These are phyloP conservation scores for Nidularia pulvinata DNA, from an alignment of 768 basidiomycete genomes.

Conservation along the genomic window DNA sequence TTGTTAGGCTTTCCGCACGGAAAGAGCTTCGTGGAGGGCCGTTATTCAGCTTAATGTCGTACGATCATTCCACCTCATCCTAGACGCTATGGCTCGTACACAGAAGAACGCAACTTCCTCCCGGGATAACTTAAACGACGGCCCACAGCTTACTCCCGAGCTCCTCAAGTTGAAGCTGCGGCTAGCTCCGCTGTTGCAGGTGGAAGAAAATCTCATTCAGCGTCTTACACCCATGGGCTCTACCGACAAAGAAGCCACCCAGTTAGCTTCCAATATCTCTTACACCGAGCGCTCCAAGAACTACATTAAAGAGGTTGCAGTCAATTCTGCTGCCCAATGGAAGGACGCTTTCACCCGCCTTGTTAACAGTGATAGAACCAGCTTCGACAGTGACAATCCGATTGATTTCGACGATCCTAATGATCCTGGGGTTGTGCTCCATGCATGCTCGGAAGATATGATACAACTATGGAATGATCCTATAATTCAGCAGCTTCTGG, in stretches of 20 bases:
- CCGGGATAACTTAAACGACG: slow-evolving; percentile 20
- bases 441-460: slow-evolving; percentile 67
- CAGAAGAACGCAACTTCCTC: slow-evolving; percentile 15
- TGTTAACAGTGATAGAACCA: slow-evolving; percentile 17
- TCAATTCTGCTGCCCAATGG: slow-evolving; percentile 53
- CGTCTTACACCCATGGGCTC: slow-evolving; percentile 50
- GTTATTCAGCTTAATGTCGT: slow-evolving; percentile 75
- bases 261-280: slow-evolving; percentile 14
- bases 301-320: slow-evolving; percentile 43
- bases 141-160: slow-evolving; percentile 36
- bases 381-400: slow-evolving; percentile 24
- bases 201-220: slow-evolving; percentile 60
- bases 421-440: slow-evolving; percentile 57
- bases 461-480: slow-evolving; percentile 61
- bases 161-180: slow-evolving; percentile 56
- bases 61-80: slow-evolving; percentile 62
- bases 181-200: slow-evolving; percentile 57
- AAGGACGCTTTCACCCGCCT: slow-evolving; percentile 43
- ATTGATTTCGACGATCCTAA: slow-evolving; percentile 45
- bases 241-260: slow-evolving; percentile 23
- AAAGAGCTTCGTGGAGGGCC: slow-evolving; percentile 64
- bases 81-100: slow-evolving; percentile 47
- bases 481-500: slow-evolving; percentile 48
- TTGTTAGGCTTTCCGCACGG: slow-evolving; percentile 49
- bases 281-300: slow-evolving; percentile 20